Evolutionary conservation across 2,329 filamentous ascomycete species (phyloP).

Genomic region (Claviceps sp.): DNA sequence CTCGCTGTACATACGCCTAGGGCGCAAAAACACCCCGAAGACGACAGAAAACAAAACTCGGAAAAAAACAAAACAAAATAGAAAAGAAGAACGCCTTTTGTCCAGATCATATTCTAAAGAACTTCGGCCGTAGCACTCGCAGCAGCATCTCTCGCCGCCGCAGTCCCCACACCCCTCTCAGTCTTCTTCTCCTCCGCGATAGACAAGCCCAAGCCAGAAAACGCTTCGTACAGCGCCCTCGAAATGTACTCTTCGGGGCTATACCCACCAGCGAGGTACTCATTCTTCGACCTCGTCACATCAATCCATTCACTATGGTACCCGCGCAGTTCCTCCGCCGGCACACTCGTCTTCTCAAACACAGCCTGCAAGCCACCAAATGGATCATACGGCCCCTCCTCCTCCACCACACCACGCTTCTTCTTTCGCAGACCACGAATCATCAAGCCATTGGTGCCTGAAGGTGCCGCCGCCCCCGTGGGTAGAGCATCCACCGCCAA

Average conservation of each 20-base stretch:
- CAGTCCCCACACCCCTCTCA: conserved; percentile 21
- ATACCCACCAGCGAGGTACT: conserved; percentile 69
- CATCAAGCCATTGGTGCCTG: conserved; percentile 28
- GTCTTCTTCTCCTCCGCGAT: conserved; percentile 61
- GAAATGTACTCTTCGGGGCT: conserved; percentile 69
- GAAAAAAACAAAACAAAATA: not conserved
- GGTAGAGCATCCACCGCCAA: conserved; percentile 21
- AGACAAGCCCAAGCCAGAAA: conserved; percentile 78
- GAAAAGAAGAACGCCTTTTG: not conserved
- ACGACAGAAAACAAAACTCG: not conserved
- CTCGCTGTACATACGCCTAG: not conserved
- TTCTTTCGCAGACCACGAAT: conserved; percentile 71
- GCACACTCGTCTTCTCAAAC: conserved; percentile 54
- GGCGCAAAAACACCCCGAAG: not conserved
- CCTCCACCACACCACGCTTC: conserved; percentile 23
- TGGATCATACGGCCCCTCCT: conserved; percentile 72
- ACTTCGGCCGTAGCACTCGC: conserved; percentile 23
- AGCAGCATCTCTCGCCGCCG: conserved; percentile 23
- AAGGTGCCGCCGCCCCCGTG: not conserved
- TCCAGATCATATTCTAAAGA: conserved; percentile 16
- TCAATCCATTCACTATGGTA: conserved; percentile 70
- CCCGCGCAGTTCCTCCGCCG: conserved; percentile 32
- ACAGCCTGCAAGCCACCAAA: conserved; percentile 63
- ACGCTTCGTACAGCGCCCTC: conserved; percentile 74
- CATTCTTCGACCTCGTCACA: conserved; percentile 47